Base-by-base conservation (phyloP, 192 early-diverging fungal species). In the Coemansia sp. region DNA sequence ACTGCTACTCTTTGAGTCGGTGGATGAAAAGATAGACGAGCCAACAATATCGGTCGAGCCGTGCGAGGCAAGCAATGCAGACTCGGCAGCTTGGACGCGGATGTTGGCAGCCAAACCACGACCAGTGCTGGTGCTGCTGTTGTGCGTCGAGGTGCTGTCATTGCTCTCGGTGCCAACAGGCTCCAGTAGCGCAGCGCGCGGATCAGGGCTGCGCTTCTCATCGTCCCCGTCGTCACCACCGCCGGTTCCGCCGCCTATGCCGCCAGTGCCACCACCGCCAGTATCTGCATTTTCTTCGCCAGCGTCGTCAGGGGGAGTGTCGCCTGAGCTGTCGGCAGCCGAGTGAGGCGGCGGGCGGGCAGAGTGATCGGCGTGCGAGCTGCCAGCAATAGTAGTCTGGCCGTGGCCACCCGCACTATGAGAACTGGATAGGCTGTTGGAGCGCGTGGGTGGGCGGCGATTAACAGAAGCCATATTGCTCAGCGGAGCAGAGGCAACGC, bases 361-460 rank as follows among this genome's bases (percentile, higher is more conserved):
- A 21, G 31, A 14, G 16, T 31, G 31, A 18, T 23, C 14, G 44
- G 49, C 27, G 25, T 34, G 52, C 27, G 49, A 25, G 28, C 50
- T 18, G 53, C 54, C 56, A 12, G 76, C 76, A 0, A 25, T 49
- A 2, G 67, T 79, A n/a, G 55, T 16, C 54, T 74, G 77, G 5
- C 71, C 78, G 25, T 81, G 78, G 0, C 68, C 73, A 16, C 73
- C 71, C 2, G 71, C 66, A 44, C 69, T 72, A 26, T 75, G 69
- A n/a, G 78, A 68, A 66, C 78, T 81, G 3, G 78, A 75, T 2
- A 81, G 62, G 54, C 78, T 81, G 56, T 55, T 81, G 5, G 78
- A 81, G 30, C 78, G 78, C 6, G 55, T 62, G 4, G 59, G 66
- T 1, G 78, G 72, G 10, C 62, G 53, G 50, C 49, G 53, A 30